These are phyloP conservation scores for Trichoderma reesei DNA, from an alignment of 495 filamentous ascomycete species.

Conservation along the genomic window DNA sequence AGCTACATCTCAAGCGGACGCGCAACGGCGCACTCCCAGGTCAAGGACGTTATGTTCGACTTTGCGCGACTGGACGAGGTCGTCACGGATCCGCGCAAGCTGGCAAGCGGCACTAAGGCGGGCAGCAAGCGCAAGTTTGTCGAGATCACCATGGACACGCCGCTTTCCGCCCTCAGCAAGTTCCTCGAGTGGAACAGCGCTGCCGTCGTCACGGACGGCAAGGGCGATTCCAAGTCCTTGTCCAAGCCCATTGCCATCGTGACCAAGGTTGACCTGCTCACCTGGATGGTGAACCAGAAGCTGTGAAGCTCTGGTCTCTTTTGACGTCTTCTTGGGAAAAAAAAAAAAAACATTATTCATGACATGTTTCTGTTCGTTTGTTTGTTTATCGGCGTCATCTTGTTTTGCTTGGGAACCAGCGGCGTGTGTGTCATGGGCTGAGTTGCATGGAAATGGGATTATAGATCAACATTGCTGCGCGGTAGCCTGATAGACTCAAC, in stretches of 20 bases:
- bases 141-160: slow-evolving; percentile 87
- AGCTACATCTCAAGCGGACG: slow-evolving; percentile 77
- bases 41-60: slow-evolving; percentile 92
- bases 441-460: slow-evolving; percentile 2
- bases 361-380: background rate
- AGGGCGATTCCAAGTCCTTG: slow-evolving; percentile 37
- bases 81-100: slow-evolving; percentile 68
- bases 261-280: slow-evolving; percentile 91
- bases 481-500: slow-evolving; percentile 11
- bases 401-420: slow-evolving; percentile 1
- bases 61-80: slow-evolving; percentile 78
- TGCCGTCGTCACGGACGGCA: slow-evolving; percentile 76
- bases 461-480: slow-evolving; percentile 9
- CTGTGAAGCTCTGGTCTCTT: slow-evolving; percentile 8
- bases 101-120: slow-evolving; percentile 32
- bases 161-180: slow-evolving; percentile 66
- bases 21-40: slow-evolving; percentile 57
- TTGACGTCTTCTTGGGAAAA: background rate
- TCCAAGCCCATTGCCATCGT: slow-evolving; percentile 82
- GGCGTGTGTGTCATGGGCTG: slow-evolving; percentile 20
- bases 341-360: background rate
- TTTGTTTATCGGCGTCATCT: slow-evolving; percentile 8
- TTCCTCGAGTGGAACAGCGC: slow-evolving; percentile 99
- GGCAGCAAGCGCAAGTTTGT: slow-evolving; percentile 59
- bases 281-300: slow-evolving; percentile 77